A percentile compares a stretch with the other conserved stretches of the same genome.
Conservation (phyloP, 2,329 filamentous ascomycete species). For the Alternaria sp. region DNA sequence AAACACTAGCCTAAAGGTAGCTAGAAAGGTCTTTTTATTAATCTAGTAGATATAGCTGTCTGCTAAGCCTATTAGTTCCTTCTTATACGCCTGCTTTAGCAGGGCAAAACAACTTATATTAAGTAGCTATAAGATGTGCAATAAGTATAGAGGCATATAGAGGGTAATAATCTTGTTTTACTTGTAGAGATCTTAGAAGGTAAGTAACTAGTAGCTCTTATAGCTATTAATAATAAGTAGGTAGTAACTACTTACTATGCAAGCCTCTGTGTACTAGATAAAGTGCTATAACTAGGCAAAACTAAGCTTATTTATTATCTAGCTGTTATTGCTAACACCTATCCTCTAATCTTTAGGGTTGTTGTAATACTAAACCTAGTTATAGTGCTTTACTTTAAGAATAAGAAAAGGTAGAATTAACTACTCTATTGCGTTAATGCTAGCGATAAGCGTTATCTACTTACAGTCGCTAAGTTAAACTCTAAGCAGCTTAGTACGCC, state of each 20-base stretch:
- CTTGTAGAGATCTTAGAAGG: constrained; percentile 49
- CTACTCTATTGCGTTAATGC: constrained; percentile 15
- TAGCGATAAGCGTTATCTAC: constrained; percentile 18
- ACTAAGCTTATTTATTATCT: constrained; percentile 47
- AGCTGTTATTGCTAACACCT: constrained; percentile 43
- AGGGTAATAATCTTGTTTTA: constrained; percentile 52
- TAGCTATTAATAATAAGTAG: constrained; percentile 53
- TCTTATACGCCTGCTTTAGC: no score
- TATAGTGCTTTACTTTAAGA: background rate
- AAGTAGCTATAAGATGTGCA: background rate
- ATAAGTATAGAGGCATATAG: constrained; percentile 39
- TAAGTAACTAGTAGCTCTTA: constrained; percentile 45
- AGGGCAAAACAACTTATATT: background rate
- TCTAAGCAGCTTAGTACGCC: constrained; percentile 1
- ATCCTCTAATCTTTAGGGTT: constrained; percentile 36
- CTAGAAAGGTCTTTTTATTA: constrained; percentile 26
- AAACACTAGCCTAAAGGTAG: constrained; percentile 35
- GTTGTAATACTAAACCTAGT: constrained; percentile 17
- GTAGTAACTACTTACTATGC: constrained; percentile 37
- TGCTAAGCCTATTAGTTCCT: constrained; percentile 39
- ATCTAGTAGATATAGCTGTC: constrained; percentile 42
- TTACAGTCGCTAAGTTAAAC: constrained; percentile 20
- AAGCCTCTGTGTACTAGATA: constrained; percentile 38
- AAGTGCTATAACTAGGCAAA: constrained; percentile 51
- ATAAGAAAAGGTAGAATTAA: constrained; percentile 10